Conservation (phyloP, 1,284 basidiomycete species). For the Ganoderma meredithae region DNA sequence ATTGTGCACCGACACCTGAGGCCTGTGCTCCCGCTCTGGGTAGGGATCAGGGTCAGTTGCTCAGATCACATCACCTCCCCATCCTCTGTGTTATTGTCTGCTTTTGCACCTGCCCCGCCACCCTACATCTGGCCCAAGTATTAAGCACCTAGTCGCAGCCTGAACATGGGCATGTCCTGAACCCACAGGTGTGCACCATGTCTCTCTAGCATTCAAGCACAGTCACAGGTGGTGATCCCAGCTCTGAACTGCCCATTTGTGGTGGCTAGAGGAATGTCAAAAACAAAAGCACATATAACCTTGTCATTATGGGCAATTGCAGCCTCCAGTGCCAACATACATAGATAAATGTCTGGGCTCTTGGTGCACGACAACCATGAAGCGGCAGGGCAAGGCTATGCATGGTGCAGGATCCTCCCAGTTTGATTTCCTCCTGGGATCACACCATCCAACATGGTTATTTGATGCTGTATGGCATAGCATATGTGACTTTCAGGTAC, state of each 20-base stretch:
- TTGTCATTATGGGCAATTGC: too few relatives aligned
- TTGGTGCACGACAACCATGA: background rate
- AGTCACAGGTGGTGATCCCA: slow-evolving; percentile 2
- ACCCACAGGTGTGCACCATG: background rate
- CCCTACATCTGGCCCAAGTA: background rate
- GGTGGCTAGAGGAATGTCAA: background rate
- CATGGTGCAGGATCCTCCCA: background rate
- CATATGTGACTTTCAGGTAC: background rate
- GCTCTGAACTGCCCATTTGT: slow-evolving; percentile 7
- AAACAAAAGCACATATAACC: background rate
- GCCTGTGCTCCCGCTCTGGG: background rate
- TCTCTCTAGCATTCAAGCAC: slow-evolving; percentile 1
- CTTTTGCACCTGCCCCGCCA: background rate
- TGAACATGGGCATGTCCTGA: background rate
- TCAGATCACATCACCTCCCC: background rate
- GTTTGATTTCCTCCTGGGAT: background rate
- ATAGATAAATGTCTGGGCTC: background rate
- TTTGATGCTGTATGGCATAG: background rate
- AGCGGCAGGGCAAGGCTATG: slow-evolving; percentile 6
- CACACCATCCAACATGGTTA: background rate
- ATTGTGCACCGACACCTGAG: background rate
- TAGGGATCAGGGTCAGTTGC: background rate
- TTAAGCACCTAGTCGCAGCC: background rate
- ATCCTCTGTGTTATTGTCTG: background rate
- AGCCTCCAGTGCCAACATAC: background rate